Evolutionary conservation across 768 basidiomycete genomes (phyloP).

Genomic region (Imleria badia): DNA sequence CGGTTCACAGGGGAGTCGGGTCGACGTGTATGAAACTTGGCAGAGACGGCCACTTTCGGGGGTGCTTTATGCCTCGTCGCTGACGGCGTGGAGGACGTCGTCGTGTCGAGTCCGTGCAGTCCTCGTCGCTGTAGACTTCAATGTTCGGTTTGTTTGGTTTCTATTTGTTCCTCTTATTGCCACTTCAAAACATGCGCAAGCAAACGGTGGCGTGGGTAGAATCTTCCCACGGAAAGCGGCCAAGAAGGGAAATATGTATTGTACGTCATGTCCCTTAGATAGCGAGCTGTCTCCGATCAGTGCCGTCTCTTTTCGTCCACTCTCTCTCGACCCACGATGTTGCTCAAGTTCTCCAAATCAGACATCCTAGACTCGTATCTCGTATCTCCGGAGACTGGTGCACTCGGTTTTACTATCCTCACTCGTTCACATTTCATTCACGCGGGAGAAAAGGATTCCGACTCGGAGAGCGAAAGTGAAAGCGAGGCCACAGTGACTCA

Average conservation of each 20-base stretch:
- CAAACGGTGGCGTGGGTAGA: conserved; percentile 23
- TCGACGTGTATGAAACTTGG: conserved; percentile 5
- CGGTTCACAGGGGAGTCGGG: conserved; percentile 11
- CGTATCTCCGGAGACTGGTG: conserved; percentile 51
- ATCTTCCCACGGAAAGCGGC: not conserved
- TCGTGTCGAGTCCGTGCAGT: conserved; percentile 27
- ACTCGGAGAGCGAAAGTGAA: conserved; percentile 32
- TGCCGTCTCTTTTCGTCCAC: not conserved
- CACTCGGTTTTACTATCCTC: conserved; percentile 47
- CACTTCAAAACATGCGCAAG: conserved; percentile 31
- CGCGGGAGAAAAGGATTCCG: conserved; percentile 27
- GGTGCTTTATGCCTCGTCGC: conserved; percentile 16
- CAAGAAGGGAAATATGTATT: conserved; percentile 4
- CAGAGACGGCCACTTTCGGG: conserved; percentile 1
- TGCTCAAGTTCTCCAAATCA: conserved; percentile 56
- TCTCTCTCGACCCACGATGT: conserved; percentile 35
- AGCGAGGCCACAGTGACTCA: conserved; percentile 30
- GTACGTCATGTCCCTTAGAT: not conserved
- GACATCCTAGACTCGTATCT: conserved; percentile 60
- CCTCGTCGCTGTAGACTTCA: conserved; percentile 30
- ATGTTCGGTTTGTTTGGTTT: conserved; percentile 29
- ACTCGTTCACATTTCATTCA: conserved; percentile 39
- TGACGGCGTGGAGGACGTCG: conserved; percentile 19
- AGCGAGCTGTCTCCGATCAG: too few species aligned
- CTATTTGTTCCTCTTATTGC: conserved; percentile 30